These are phyloP conservation scores for Scutellaria barbata DNA, from an alignment of 257 asterid species.

Conservation along the genomic window DNA sequence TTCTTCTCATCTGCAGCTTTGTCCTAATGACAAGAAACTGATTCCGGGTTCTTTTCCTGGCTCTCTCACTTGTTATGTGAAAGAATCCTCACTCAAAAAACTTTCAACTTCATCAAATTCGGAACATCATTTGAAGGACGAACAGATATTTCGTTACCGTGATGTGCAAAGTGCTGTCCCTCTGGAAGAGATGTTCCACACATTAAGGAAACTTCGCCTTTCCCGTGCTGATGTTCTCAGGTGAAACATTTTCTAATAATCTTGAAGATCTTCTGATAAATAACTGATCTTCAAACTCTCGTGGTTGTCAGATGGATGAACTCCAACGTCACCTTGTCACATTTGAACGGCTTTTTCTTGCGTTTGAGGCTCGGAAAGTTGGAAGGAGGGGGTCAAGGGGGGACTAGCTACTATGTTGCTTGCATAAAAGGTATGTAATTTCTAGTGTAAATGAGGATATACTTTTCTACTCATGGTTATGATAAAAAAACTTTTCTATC, in stretches of 20 bases:
- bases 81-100: slow-evolving; percentile 35
- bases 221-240: slow-evolving; percentile 76
- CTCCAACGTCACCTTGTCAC: slow-evolving; percentile 47
- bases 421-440: slow-evolving; percentile 62
- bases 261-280: slow-evolving; percentile 1
- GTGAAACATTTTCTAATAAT: slow-evolving; percentile 35
- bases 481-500: too few species aligned
- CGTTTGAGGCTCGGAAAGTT: slow-evolving; percentile 68
- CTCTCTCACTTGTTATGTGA: slow-evolving; percentile 22
- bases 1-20: slow-evolving; percentile 2
- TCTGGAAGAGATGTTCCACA: slow-evolving; percentile 53
- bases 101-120: slow-evolving; percentile 29
- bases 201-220: slow-evolving; percentile 66
- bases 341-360: slow-evolving; percentile 68
- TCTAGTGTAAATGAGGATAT: neutral
- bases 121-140: slow-evolving; percentile 30
- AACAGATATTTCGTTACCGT: neutral
- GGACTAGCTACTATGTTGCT: slow-evolving; percentile 73
- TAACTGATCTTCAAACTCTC: slow-evolving; percentile 29
- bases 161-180: slow-evolving; percentile 30
- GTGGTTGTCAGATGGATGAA: slow-evolving; percentile 60
- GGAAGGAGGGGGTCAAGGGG: slow-evolving; percentile 62
- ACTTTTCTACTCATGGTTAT: too few species aligned
- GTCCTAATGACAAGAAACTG: neutral
- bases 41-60: slow-evolving; percentile 5